Evolutionary conservation across 805 yeast genomes (phyloP).

Genomic region (Candida andamanensis): DNA sequence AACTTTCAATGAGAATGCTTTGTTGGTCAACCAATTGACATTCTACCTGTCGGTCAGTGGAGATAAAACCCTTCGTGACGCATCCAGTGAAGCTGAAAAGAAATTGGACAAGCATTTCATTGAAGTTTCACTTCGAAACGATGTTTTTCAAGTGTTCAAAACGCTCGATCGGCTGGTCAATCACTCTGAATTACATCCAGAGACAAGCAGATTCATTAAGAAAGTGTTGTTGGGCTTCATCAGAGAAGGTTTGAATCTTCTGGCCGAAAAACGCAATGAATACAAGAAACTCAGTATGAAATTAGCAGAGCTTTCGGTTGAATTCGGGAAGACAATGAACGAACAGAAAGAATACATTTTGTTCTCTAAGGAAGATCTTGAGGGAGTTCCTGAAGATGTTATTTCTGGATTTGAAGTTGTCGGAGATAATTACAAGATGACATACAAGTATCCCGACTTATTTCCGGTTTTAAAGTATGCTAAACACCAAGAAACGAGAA

Average conservation of each 20-base stretch:
- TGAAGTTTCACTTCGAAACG: conserved; percentile 56
- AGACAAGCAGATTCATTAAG: conserved; percentile 51
- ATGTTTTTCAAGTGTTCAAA: conserved; percentile 51
- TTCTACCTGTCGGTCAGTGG: conserved; percentile 73
- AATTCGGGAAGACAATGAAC: conserved; percentile 61
- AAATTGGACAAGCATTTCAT: conserved; percentile 51
- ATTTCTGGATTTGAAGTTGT: conserved; percentile 52
- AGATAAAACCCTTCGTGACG: conserved; percentile 62
- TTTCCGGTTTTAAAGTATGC: conserved; percentile 77
- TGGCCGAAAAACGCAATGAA: conserved; percentile 48
- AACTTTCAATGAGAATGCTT: conserved; percentile 45
- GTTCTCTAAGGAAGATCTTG: conserved; percentile 61
- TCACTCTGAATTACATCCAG: conserved; percentile 38
- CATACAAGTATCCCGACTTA: conserved; percentile 77
- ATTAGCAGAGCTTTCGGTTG: conserved; percentile 51
- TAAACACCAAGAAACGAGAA: conserved; percentile 57
- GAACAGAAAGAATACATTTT: conserved; percentile 60
- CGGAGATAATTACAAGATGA: conserved; percentile 50
- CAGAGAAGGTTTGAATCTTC: conserved; percentile 65
- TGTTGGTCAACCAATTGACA: conserved; percentile 46
- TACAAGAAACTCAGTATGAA: conserved; percentile 56
- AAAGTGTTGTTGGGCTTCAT: conserved; percentile 54
- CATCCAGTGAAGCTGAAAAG: conserved; percentile 61
- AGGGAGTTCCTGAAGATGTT: conserved; percentile 67
- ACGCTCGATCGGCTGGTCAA: conserved; percentile 39